phyloP scores from a whole-genome alignment of 106 monocot species.

The Hemerocallis citrina region DNA sequence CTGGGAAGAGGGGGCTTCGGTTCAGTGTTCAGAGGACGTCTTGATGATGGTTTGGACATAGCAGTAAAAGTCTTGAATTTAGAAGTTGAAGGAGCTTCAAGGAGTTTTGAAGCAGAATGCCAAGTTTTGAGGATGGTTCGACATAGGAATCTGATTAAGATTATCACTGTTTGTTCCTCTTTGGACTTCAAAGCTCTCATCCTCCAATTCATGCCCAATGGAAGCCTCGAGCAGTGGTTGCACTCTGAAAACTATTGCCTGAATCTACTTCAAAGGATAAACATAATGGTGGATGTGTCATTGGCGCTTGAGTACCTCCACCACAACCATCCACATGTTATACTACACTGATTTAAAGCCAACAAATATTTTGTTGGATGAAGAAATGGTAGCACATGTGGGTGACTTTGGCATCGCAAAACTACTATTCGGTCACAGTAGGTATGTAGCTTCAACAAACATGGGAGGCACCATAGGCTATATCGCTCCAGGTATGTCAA shows the following conservation, averaged over 20 bases:
- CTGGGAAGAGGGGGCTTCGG: background rate
- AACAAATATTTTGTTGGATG: background rate
- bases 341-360: slow-evolving; percentile 21
- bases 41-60: slow-evolving; percentile 1
- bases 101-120: slow-evolving; percentile 6
- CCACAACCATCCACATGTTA: background rate
- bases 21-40: slow-evolving; percentile 1
- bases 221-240: slow-evolving; percentile 17
- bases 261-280: slow-evolving; percentile 13
- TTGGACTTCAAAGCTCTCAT: slow-evolving; percentile 11
- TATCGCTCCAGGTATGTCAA: slow-evolving; percentile 2
- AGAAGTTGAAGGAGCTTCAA: slow-evolving; percentile 1
- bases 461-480: slow-evolving; percentile 1
- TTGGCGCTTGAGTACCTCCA: slow-evolving; percentile 21
- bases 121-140: background rate
- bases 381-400: background rate
- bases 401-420: slow-evolving; percentile 2
- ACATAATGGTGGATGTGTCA: slow-evolving; percentile 15
- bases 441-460: background rate
- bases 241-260: slow-evolving; percentile 3
- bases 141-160: background rate
- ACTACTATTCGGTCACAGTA: background rate
- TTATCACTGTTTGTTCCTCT: background rate
- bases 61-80: slow-evolving; percentile 15
- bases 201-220: slow-evolving; percentile 23